A percentile compares a stretch with the other conserved stretches of the same genome.
phyloP scores from a whole-genome alignment of 1,284 basidiomycete genomes.

The Moniliella sp. region DNA sequence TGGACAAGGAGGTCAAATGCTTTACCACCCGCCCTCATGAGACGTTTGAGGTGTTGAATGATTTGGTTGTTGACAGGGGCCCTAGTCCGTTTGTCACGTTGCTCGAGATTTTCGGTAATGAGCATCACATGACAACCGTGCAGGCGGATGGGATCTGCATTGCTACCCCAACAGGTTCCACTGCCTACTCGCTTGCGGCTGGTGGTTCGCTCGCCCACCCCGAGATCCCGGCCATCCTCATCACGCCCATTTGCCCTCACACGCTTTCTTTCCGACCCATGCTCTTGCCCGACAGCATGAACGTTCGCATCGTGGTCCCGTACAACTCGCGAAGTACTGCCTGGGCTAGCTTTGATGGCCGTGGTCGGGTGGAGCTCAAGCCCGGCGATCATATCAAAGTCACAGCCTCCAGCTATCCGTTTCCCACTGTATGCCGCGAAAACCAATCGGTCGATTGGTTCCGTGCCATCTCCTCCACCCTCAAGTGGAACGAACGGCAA shows the following conservation, averaged over 20 bases:
- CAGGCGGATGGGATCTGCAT: constrained; percentile 92
- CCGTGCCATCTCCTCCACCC: constrained; percentile 75
- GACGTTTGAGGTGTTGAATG: constrained; percentile 92
- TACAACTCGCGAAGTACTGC: constrained; percentile 94
- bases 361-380: constrained; percentile 62
- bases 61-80: constrained; percentile 88
- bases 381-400: constrained; percentile 97
- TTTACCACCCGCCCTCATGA: constrained; percentile 84
- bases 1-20: constrained; percentile 93
- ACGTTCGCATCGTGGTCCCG: constrained; percentile 86
- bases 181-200: constrained; percentile 79
- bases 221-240: constrained; percentile 83
- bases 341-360: constrained; percentile 95
- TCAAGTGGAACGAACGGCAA: constrained; percentile 48
- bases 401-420: constrained; percentile 87
- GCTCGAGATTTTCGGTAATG: constrained; percentile 88
- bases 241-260: constrained; percentile 94
- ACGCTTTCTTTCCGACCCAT: constrained; percentile 95
- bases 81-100: constrained; percentile 92
- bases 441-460: constrained; percentile 98
- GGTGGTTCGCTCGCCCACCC: constrained; percentile 94
- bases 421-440: constrained; percentile 91
- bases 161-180: constrained; percentile 89
- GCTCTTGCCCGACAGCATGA: constrained; percentile 87
- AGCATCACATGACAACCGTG: constrained; percentile 95